Base-by-base conservation (phyloP, 495 filamentous ascomycete species). In the Podospora appendiculata region DNA sequence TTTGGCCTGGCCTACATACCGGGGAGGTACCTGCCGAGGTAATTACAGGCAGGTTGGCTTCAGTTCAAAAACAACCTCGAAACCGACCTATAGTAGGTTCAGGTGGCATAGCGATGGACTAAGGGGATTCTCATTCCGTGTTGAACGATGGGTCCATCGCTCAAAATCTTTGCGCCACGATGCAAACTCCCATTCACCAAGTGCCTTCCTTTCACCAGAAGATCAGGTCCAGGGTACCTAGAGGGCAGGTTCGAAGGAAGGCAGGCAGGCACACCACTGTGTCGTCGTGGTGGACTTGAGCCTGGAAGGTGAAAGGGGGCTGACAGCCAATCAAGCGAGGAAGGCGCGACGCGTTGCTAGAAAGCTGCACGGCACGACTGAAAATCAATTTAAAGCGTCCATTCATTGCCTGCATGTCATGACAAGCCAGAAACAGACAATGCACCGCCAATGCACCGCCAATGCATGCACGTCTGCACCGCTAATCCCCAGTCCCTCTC, bases 351-450 rank as follows among this genome's bases (percentile, higher is more conserved):
- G 62, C 64, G 65, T 18, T 64, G 46, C 57, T 62, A 5, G 25
- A 2, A 25, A 25, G 25, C 25, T 25, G 25, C 25, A 25, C 25
- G 25, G 62, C 59, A 67, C 62, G 54, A 54, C 59, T 17, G 16
- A 52, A 62, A 54, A 41, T 51, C 58, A 62, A 64, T 66, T 62
- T 60, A 62, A 43, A 65, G 49, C 58, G 62, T 60, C 25, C 25
- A 25, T 25, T 25, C 25, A 25, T 25, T 25, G 25, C 25, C 25
- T 5, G 57, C 61, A 59, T 66, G 64, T 66, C 62, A 65, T 58
- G 58, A 57, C 38, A 43, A 53, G 48, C 51, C 41, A 58, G 51
- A 54, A 54, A 58, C 45, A 42, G 41, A 59, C 59, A 65, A 60
- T 65, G 59, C 62, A 55, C 48, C 13, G 39, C 13, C 42, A 49